Conservation (phyloP, 208 protist genomes). For the Acanthamoeba quina region DNA sequence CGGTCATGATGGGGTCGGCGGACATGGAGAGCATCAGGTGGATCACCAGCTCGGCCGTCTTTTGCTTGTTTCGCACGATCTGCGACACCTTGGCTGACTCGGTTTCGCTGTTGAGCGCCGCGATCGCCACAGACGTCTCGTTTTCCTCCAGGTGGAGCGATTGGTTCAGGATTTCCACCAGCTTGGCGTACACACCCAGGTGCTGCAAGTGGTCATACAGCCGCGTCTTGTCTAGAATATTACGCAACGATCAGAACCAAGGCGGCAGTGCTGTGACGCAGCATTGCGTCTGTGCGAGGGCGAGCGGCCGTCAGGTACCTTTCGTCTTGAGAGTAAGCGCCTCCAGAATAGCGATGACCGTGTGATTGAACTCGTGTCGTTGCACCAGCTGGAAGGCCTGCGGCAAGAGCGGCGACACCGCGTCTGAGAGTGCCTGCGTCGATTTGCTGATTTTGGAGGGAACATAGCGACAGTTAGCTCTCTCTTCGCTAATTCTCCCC, state of each 20-base stretch:
- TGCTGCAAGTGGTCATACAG: conserved; percentile 29
- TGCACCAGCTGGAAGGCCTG: neutral
- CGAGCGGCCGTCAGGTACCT: neutral
- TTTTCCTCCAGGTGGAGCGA: conserved; percentile 17
- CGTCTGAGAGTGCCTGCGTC: conserved; percentile 20
- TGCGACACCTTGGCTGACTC: neutral
- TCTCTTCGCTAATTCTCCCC: neutral
- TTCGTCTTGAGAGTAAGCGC: neutral
- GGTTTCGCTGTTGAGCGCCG: neutral
- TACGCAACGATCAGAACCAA: too few species aligned
- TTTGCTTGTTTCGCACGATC: neutral
- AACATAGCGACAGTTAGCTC: too few species aligned
- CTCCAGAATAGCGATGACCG: conserved; percentile 10
- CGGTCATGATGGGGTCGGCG: conserved; percentile 23
- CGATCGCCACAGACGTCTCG: neutral
- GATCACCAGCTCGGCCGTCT: conserved; percentile 44
- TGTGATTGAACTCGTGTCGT: neutral
- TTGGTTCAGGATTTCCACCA: neutral
- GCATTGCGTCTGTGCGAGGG: neutral
- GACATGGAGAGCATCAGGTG: conserved; percentile 37
- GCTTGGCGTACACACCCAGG: neutral
- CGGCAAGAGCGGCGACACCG: conserved; percentile 1
- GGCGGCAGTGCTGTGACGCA: too few species aligned
- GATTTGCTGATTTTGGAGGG: neutral
- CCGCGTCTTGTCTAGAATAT: conserved; percentile 4